phyloP scores from a whole-genome alignment of 495 filamentous ascomycete species.

The Aspergillus panamensis region DNA sequence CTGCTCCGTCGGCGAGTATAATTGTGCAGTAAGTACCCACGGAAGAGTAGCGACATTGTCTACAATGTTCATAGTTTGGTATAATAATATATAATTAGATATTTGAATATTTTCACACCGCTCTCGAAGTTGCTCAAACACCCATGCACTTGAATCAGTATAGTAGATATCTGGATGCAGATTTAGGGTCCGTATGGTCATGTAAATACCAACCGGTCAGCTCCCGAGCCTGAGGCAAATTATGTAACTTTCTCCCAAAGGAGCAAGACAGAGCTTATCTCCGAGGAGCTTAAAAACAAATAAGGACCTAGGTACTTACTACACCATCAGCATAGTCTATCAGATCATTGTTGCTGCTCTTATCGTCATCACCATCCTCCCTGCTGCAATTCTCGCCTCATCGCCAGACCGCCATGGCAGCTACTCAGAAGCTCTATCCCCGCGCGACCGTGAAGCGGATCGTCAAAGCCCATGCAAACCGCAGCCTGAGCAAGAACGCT shows the following conservation, averaged over 20 bases:
- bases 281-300: background rate
- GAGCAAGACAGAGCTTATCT: conserved; percentile 3
- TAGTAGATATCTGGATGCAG: background rate
- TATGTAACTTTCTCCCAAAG: background rate
- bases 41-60: too few species aligned
- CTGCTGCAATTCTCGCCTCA: background rate
- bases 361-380: background rate
- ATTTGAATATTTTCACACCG: background rate
- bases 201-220: conserved; percentile 1
- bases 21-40: background rate
- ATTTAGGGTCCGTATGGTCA: background rate
- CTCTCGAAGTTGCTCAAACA: background rate
- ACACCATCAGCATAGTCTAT: background rate
- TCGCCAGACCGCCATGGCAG: conserved; percentile 28
- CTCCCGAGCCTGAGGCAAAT: background rate
- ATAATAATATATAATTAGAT: background rate
- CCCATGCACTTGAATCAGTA: too few species aligned
- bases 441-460: conserved; percentile 81
- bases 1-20: conserved; percentile 21
- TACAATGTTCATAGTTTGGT: background rate
- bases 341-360: background rate
- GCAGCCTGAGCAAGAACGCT: conserved; percentile 76
- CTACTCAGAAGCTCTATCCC: conserved; percentile 73
- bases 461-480: conserved; percentile 81
- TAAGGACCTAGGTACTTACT: too few species aligned